Evolutionary conservation across 306 rosid species (phyloP).

Genomic region (Albizia julibrissin): DNA sequence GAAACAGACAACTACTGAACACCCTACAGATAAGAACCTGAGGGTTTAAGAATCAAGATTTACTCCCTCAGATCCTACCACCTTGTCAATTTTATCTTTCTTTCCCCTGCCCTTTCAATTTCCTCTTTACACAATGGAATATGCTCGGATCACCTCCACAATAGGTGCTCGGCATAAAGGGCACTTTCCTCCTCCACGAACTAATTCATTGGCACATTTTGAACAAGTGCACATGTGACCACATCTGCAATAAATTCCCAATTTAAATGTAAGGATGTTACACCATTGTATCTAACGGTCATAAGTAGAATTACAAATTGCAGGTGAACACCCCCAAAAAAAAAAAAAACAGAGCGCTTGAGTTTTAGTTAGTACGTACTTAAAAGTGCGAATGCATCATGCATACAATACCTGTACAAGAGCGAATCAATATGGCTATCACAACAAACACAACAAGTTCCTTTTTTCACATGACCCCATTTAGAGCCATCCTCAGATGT

Average conservation of each 20-base stretch:
- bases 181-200: conserved; percentile 97
- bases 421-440: conserved; percentile 96
- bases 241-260: conserved; percentile 63
- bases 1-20: conserved; percentile 57
- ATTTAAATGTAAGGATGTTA: conserved; percentile 15
- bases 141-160: conserved; percentile 97
- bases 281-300: neutral
- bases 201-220: conserved; percentile 93
- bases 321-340: too few relatives aligned
- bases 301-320: neutral
- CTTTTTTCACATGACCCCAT: conserved; percentile 98
- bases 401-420: conserved; percentile 78
- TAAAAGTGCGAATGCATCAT: neutral
- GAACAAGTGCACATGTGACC: conserved; percentile 99
- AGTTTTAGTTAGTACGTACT: conserved; percentile 1
- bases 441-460: conserved; percentile 98
- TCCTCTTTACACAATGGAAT: conserved; percentile 91
- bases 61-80: conserved; percentile 42
- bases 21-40: conserved; percentile 52
- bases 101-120: conserved; percentile 38
- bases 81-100: conserved; percentile 12
- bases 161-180: conserved; percentile 99
- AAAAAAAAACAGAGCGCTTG: neutral
- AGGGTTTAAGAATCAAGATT: conserved; percentile 44
- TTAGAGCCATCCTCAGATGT: conserved; percentile 95